Base-by-base conservation (phyloP, 2,329 filamentous ascomycete genomes). In the Coniochaeta ligniaria region DNA sequence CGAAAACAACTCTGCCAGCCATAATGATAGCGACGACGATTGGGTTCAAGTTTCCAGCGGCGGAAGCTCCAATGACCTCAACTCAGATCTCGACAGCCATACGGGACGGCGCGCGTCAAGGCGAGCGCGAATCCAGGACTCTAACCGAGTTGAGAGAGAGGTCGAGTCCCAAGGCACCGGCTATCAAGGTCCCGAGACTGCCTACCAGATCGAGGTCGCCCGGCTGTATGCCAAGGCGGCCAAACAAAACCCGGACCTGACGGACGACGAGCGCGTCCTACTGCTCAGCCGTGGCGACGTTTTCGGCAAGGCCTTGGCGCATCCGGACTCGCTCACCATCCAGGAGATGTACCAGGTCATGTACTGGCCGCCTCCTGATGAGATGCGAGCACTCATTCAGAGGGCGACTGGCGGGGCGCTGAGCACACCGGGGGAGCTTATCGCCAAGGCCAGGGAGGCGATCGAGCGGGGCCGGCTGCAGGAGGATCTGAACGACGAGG, bases 271-370 rank as follows among this genome's bases (percentile, higher is more conserved):
- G 22, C 64, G 65, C 8, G 26, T 35, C 6, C 60, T 64, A 0
- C 43, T 66, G 1, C 61, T 66, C 16, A 63, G 59, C 60, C 64
- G 63, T 38, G 14, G 62, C 31, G 63, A 66, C 36, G 52, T 66
- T 12, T 50, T 62, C 14, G 61, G 65, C 20, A 58, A 61, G 28
- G 59, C 58, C 6, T 59, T 66, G n/a, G 64, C 64, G 16, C 16
- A 31, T 12, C 65, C 65, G 0, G 12, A 58, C 20, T 63, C 61
- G 2, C 58, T 66, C 1, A 64, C 60, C 9, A 33, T 43, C 4
- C 45, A 58, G 0, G 59, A 66, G 57, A 20, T 61, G 7, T 55
- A 66, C 47, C 9, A 60, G 11, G 56, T 62, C 12, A 59, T 65
- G n/a, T 36, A 57, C n/a, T 63, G 64, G 35, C 62, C 64, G 9